Evolutionary conservation across 257 asterid genomes (phyloP), one percentile per base, ranked within the genome.

Genomic region (Misopates orontium): DNA sequence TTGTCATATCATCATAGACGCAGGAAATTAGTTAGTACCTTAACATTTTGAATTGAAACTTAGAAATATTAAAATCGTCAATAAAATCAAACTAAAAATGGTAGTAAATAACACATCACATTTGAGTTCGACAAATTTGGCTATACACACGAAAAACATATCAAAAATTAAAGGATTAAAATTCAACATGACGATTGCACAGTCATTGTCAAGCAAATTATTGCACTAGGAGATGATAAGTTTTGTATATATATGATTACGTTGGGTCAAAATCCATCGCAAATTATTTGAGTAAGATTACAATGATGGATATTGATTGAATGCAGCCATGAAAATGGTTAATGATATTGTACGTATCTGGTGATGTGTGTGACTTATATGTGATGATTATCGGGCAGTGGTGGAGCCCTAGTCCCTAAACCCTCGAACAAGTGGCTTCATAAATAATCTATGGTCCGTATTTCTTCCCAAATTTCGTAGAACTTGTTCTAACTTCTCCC

Each of bases 151-250:
- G 8, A 1, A 1, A 1, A 36, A 36, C 42, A 36, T 3, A 36
- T 45, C 4, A 28, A 45, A 12, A 45, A 2, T 45, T 45, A 1
- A 32, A 32, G 48, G 62, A 60, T 20, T 12, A 9, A 44, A 20
- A 10, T 8, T 28, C 16, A n/a, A 41, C 10, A 32, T 47, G 36
- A 60, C 20, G 19, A 41, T 56, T 28, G 55, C 23, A 7, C 13
- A 49, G 71, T 72, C 71, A 16, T 0, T 65, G 57, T 72, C 71
- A 50, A 58, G 54, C 77, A 40, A 65, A 72, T 66, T 58, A 66
- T 72, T 66, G 72, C 40, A 67, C 16, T 59, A 5, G 42, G 8
- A 14, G 68, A 50, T n/a, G 63, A 59, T 21, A 22, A 17, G 16
- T 31, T 24, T 54, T 36, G 42, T 36, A 36, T 36, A 42, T 2